Evolutionary conservation across 164 flowering plant species (phyloP).

Genomic region (Vitis rupestris): DNA sequence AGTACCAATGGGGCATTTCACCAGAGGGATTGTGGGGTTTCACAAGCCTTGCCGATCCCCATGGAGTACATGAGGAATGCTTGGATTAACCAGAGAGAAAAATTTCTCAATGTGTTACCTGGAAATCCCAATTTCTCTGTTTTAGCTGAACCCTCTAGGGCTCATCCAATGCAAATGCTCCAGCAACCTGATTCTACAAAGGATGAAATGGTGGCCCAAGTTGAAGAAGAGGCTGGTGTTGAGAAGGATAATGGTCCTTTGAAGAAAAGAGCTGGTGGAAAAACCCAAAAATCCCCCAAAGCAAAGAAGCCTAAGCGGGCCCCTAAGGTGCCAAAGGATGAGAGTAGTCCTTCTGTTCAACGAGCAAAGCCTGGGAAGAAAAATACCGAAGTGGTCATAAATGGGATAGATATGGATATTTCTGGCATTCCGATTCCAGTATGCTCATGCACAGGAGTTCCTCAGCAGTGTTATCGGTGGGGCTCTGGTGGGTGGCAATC

Average conservation of each 20-base stretch:
- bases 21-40: slow-evolving; percentile 8
- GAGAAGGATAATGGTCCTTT: slow-evolving; percentile 6
- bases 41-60: neutral
- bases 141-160: slow-evolving; percentile 15
- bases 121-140: slow-evolving; percentile 17
- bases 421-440: slow-evolving; percentile 21
- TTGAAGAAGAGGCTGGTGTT: slow-evolving; percentile 7
- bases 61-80: slow-evolving; percentile 14
- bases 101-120: slow-evolving; percentile 9
- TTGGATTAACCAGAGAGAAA: slow-evolving; percentile 22
- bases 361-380: slow-evolving; percentile 15
- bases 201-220: slow-evolving; percentile 3
- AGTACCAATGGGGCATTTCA: slow-evolving; percentile 17
- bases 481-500: slow-evolving; percentile 34
- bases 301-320: slow-evolving; percentile 13
- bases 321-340: slow-evolving; percentile 1
- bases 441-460: slow-evolving; percentile 24
- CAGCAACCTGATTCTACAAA: slow-evolving; percentile 11
- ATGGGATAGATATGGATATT: slow-evolving; percentile 24
- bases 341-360: slow-evolving; percentile 10
- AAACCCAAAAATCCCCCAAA: slow-evolving; percentile 18
- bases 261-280: slow-evolving; percentile 10
- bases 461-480: slow-evolving; percentile 29
- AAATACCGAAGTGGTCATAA: slow-evolving; percentile 15
- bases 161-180: slow-evolving; percentile 20